Evolutionary conservation across 192 early-diverging fungal species (phyloP), one percentile per base, ranked within the genome.

Genomic region (Coemansia sp.): DNA sequence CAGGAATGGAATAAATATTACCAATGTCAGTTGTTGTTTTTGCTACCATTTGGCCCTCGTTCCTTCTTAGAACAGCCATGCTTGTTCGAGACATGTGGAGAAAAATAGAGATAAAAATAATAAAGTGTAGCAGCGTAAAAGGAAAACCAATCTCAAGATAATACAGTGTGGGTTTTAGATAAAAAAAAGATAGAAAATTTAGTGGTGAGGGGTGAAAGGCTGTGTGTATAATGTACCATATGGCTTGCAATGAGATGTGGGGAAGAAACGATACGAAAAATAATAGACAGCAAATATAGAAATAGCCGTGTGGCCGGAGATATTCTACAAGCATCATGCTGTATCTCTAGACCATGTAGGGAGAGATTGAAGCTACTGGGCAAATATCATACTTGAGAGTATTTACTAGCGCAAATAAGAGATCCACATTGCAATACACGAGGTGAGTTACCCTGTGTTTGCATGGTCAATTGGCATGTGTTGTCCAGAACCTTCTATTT

Each of bases 71-170:
- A 31, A 34, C 37, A 33, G 16, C 16, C 72, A 64, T 59, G 61
- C 61, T 49, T 59, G 61, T 30, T 34, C 66, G 31, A 74, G 66
- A 74, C 72, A 74, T 68, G 72, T 13, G 72, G 72, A 59, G 62
- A 42, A 60, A 37, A 35, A 25, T 56, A 37, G 1, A 8, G 13
- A 26, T 26, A 26, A 15, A 39, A 39, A 39, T 16, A 29, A 55
- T 23, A 29, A 35, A 58, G 30, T 25, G 56, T 16, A 34, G 29
- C 26, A n/a, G 34, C 33, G 20, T 29, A 51, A 42, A 63, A 33
- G 61, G 39, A 29, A 16, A 45, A 13, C 39, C 59, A 51, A 51
- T 26, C 7, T 26, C 23, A 13, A 51, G 23, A 26, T 51, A 51
- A 51, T 51, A 13, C 48, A 1, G 23, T 23, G 48, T 25, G 25